Conservation (phyloP, 2,329 filamentous ascomycete genomes). For the Fusarium pininemorale region DNA sequence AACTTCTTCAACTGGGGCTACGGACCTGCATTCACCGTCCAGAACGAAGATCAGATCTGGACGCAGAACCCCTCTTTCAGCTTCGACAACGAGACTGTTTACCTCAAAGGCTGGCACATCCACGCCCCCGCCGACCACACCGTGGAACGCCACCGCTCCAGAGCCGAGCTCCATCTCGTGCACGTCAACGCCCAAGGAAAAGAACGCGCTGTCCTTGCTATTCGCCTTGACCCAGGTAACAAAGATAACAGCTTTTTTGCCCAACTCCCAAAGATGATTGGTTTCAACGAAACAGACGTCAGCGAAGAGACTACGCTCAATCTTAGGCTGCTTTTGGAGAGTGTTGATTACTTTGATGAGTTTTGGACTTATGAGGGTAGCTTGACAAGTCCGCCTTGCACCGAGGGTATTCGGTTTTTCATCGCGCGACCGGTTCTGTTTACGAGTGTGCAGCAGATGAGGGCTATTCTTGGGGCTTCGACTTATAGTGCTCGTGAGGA, state of each 20-base stretch:
- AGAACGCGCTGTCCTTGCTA: constrained; percentile 22
- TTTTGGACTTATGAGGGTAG: constrained; percentile 37
- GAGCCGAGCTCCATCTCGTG: constrained; percentile 32
- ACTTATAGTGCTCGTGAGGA: constrained; percentile 30
- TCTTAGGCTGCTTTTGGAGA: constrained; percentile 15
- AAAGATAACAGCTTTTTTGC: constrained; percentile 12
- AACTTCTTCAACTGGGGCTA: constrained; percentile 37
- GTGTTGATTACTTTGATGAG: constrained; percentile 26
- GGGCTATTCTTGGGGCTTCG: constrained; percentile 26
- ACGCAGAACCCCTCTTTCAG: constrained; percentile 19
- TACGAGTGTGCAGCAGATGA: constrained; percentile 32
- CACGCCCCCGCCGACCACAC: constrained; percentile 33
- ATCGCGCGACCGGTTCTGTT: constrained; percentile 29
- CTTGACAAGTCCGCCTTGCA: constrained; percentile 32
- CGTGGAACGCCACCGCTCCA: constrained; percentile 30
- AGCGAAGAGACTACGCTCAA: neutral
- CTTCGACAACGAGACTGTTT: constrained; percentile 34
- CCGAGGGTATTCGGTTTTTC: constrained; percentile 28
- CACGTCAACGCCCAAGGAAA: constrained; percentile 28
- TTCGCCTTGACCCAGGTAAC: constrained; percentile 28
- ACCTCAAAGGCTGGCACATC: constrained; percentile 35
- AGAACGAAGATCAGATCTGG: constrained; percentile 21
- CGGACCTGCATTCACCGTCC: constrained; percentile 26
- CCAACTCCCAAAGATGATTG: constrained; percentile 16
- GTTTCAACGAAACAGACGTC: constrained; percentile 21